Percentiles rank a stretch among this genome's conserved stretches.
These are phyloP conservation scores for Diplocarpon rosae DNA, from an alignment of 2,329 filamentous ascomycete genomes.

Conservation along the genomic window DNA sequence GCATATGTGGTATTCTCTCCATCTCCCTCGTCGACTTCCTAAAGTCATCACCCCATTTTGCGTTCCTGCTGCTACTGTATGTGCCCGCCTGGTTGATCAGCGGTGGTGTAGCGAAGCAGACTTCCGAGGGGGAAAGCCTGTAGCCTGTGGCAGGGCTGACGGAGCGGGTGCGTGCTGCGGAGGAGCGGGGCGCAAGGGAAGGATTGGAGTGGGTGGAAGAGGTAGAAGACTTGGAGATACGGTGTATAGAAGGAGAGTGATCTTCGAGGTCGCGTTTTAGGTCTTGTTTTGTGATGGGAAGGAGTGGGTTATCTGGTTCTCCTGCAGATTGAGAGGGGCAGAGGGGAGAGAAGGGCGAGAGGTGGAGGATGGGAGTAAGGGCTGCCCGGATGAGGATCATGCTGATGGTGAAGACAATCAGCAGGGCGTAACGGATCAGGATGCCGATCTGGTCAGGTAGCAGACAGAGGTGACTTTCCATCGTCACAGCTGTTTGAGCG, in stretches of 20 bases:
- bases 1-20: constrained; percentile 17
- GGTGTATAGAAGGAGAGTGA: constrained; percentile 1
- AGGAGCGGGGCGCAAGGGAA: constrained; percentile 20
- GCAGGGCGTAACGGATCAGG: constrained; percentile 64
- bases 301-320: constrained; percentile 11
- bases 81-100: constrained; percentile 11
- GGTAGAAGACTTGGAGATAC: constrained; percentile 21
- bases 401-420: constrained; percentile 44
- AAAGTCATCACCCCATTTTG: constrained; percentile 5
- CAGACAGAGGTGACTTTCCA: constrained; percentile 85
- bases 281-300: constrained; percentile 18
- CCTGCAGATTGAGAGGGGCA: constrained; percentile 1
- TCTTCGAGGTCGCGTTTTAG: constrained; percentile 10
- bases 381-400: constrained; percentile 43
- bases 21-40: neutral
- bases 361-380: constrained; percentile 42
- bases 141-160: constrained; percentile 24
- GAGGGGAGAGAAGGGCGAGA: constrained; percentile 26
- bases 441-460: constrained; percentile 79
- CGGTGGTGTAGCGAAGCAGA: constrained; percentile 14
- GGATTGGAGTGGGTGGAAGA: constrained; percentile 20
- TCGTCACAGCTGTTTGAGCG: constrained; percentile 40
- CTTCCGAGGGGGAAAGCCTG: constrained; percentile 19
- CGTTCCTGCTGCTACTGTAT: constrained; percentile 8
- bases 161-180: constrained; percentile 20